These are phyloP conservation scores for Pseudogymnoascus sp. DNA, from an alignment of 2,329 filamentous ascomycete species.

Conservation along the genomic window DNA sequence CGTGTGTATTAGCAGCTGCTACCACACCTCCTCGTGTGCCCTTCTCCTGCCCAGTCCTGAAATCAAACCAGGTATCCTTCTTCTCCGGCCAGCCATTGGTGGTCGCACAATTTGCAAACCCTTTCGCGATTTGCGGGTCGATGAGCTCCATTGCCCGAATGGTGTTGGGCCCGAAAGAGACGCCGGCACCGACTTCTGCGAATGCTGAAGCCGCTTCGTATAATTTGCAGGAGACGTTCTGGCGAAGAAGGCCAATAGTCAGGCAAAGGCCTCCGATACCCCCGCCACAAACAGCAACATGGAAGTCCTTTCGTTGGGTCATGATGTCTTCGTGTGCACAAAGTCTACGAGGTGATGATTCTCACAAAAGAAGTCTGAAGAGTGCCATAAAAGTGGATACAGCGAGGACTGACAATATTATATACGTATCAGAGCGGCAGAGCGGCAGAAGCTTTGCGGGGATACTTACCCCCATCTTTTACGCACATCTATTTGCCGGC, in stretches of 20 bases:
- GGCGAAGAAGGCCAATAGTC: slow-evolving; percentile 23
- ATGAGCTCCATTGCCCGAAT: slow-evolving; percentile 24
- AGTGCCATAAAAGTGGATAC: not conserved
- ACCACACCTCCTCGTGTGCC: not conserved
- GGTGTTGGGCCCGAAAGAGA: slow-evolving; percentile 26
- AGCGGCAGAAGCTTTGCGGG: not conserved
- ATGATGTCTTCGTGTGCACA: not conserved
- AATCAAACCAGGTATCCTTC: slow-evolving; percentile 24
- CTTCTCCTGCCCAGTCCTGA: slow-evolving; percentile 15
- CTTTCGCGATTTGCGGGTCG: slow-evolving; percentile 21
- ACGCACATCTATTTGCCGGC: not conserved
- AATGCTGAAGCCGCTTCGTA: slow-evolving; percentile 26
- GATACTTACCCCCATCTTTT: not conserved
- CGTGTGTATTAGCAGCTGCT: not conserved
- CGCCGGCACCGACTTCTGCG: slow-evolving; percentile 26
- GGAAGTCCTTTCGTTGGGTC: slow-evolving; percentile 19
- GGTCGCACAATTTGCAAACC: slow-evolving; percentile 21
- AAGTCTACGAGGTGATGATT: not conserved
- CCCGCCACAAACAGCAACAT: slow-evolving; percentile 26
- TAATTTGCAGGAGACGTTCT: slow-evolving; percentile 23
- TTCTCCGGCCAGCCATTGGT: slow-evolving; percentile 20
- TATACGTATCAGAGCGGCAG: not conserved
- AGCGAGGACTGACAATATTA: not conserved
- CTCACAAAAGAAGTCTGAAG: not conserved
- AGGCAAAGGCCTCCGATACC: slow-evolving; percentile 25